A percentile compares a stretch with the other conserved stretches of the same genome.
phyloP scores from a whole-genome alignment of 495 filamentous ascomycete genomes.

The Pseudoneurospora amorphoporcata region DNA sequence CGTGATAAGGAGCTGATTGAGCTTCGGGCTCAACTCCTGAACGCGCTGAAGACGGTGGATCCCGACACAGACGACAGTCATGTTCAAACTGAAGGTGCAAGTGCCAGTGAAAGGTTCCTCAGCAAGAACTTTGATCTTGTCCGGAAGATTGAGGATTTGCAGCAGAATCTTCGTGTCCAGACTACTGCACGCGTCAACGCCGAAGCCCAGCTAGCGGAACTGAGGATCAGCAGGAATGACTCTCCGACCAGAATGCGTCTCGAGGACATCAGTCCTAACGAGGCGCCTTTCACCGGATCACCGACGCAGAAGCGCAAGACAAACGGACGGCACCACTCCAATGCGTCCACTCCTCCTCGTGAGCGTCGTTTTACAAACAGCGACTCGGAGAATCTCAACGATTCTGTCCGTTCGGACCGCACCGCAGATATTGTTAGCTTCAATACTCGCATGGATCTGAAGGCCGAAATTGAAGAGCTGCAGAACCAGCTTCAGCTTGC shows the following conservation, averaged over 20 bases:
- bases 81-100: constrained; percentile 36
- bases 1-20: constrained; percentile 70
- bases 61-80: constrained; percentile 42
- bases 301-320: constrained; percentile 67
- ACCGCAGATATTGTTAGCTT: constrained; percentile 85
- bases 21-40: constrained; percentile 65
- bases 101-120: constrained; percentile 34
- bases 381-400: constrained; percentile 47
- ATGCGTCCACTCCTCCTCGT: constrained; percentile 53
- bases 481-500: constrained; percentile 93
- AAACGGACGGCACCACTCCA: constrained; percentile 61
- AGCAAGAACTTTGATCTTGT: constrained; percentile 67
- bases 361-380: constrained; percentile 54
- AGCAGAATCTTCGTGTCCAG: constrained; percentile 74
- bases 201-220: constrained; percentile 71
- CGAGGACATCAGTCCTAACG: constrained; percentile 83
- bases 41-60: constrained; percentile 77
- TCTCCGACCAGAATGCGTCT: constrained; percentile 59
- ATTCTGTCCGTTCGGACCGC: constrained; percentile 78
- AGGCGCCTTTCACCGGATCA: constrained; percentile 64
- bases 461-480: constrained; percentile 80
- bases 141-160: constrained; percentile 79
- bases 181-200: constrained; percentile 75
- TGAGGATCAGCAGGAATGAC: constrained; percentile 64
- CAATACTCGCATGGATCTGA: constrained; percentile 84